Evolutionary conservation across 176 grass and related monocot genomes (phyloP).

Genomic region (Raddia guianensis): DNA sequence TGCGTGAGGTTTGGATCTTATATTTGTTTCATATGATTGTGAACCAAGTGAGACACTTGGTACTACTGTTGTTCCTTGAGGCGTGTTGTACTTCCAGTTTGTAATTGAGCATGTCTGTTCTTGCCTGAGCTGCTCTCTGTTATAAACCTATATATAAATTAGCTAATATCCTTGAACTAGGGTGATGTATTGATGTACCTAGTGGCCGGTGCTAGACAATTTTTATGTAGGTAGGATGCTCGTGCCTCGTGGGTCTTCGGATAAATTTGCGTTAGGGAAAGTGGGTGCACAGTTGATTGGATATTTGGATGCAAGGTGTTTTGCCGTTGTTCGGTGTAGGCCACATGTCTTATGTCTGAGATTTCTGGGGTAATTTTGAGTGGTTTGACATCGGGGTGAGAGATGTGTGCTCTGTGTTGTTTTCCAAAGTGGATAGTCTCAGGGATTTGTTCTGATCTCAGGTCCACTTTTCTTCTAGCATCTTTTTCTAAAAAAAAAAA

Average conservation of each 20-base stretch:
- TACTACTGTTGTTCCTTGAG: not conserved
- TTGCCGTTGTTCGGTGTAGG: constrained; percentile 25
- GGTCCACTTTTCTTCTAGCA: constrained; percentile 38
- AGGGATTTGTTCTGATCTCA: constrained; percentile 48
- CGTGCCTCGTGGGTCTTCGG: not conserved
- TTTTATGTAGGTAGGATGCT: not conserved
- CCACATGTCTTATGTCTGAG: constrained; percentile 33
- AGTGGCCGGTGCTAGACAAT: not conserved
- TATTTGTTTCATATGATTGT: not conserved
- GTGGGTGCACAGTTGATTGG: constrained; percentile 22
- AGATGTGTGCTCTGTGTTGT: not conserved
- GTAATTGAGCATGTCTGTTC: not conserved
- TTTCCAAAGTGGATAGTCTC: constrained; percentile 38
- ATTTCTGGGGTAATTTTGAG: constrained; percentile 19
- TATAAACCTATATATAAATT: not conserved
- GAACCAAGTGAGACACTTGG: not conserved
- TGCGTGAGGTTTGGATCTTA: constrained; percentile 4
- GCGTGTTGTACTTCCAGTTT: constrained; percentile 3
- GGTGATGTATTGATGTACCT: not conserved
- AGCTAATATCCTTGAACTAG: not conserved
- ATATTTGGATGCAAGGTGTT: constrained; percentile 11
- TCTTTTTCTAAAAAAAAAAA: not conserved
- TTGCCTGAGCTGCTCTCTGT: not conserved
- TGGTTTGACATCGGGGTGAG: constrained; percentile 23
- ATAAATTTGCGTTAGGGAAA: constrained; percentile 21